These are phyloP conservation scores for Rhodotorula sp. DNA, from an alignment of 1,284 basidiomycete species.

Conservation along the genomic window DNA sequence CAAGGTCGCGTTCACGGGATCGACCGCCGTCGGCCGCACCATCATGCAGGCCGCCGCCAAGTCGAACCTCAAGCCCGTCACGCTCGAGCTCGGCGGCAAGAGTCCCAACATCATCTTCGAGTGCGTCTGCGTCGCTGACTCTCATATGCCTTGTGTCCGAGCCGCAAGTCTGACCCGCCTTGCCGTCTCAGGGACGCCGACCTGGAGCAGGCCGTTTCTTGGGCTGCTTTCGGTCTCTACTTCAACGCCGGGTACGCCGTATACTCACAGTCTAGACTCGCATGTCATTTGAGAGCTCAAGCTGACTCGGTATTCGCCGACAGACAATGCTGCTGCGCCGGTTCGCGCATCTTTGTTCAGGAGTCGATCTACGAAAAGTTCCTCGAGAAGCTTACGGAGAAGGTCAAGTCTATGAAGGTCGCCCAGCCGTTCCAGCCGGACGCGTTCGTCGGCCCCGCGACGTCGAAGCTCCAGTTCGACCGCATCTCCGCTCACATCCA, in stretches of 20 bases:
- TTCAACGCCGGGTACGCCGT: slow-evolving; percentile 13
- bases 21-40: slow-evolving; percentile 76
- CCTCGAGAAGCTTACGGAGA: slow-evolving; percentile 58
- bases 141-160: no score
- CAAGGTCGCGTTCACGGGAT: slow-evolving; percentile 58
- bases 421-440: slow-evolving; percentile 76
- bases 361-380: slow-evolving; percentile 71
- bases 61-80: slow-evolving; percentile 87
- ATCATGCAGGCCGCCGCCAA: slow-evolving; percentile 80
- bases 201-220: slow-evolving; percentile 74
- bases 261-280: not conserved
- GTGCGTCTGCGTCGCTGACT: no score
- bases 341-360: slow-evolving; percentile 83
- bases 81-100: slow-evolving; percentile 91
- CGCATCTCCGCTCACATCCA: slow-evolving; percentile 87
- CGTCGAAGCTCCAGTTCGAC: slow-evolving; percentile 61
- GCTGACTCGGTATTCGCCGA: slow-evolving; percentile 55
- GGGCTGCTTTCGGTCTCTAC: slow-evolving; percentile 57
- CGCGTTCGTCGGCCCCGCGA: slow-evolving; percentile 84
- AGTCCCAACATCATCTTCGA: slow-evolving; percentile 49
- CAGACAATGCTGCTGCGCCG: slow-evolving; percentile 78
- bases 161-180: not conserved
- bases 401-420: slow-evolving; percentile 60
- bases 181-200: slow-evolving; percentile 53
- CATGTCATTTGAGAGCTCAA: no score